A percentile compares a stretch with the other conserved stretches of the same genome.
These are phyloP conservation scores for Candida odintsovae DNA, from an alignment of 805 yeast genomes.

Conservation along the genomic window DNA sequence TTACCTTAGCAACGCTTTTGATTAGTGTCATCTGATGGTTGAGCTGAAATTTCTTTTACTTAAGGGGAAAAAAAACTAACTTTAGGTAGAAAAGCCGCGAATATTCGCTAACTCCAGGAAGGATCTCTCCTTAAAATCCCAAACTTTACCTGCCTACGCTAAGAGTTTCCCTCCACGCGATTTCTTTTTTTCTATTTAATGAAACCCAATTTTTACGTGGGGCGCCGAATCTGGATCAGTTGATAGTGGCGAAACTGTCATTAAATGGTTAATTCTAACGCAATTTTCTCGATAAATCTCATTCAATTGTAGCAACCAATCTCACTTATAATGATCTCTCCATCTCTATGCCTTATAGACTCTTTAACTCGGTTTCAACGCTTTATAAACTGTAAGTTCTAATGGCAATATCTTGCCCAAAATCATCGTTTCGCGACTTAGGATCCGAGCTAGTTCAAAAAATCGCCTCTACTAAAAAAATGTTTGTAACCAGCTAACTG, in stretches of 20 bases:
- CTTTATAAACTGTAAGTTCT: not conserved
- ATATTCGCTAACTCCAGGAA: too few species aligned
- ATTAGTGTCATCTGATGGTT: not conserved
- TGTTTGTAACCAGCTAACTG: not conserved
- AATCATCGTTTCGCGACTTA: not conserved
- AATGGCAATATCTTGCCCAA: not conserved
- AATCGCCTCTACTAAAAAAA: not conserved
- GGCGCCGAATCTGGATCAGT: not conserved
- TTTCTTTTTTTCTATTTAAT: not conserved
- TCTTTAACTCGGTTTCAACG: too few species aligned
- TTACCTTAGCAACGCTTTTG: not conserved
- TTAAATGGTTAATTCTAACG: not conserved
- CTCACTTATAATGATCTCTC: too few species aligned
- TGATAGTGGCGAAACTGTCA: not conserved
- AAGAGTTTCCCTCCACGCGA: not conserved
- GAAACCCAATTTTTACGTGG: not conserved
- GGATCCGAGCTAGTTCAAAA: not conserved
- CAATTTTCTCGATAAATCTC: not conserved
- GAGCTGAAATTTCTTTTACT: too few species aligned
- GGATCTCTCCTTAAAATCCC: too few species aligned
- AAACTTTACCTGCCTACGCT: not conserved
- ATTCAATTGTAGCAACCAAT: not conserved
- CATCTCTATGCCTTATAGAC: too few species aligned
- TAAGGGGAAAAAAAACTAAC: too few species aligned
- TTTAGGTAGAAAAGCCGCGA: not conserved